Evolutionary conservation across 2,329 filamentous ascomycete genomes (phyloP).

Genomic region (Purpureocillium takamizusanense): DNA sequence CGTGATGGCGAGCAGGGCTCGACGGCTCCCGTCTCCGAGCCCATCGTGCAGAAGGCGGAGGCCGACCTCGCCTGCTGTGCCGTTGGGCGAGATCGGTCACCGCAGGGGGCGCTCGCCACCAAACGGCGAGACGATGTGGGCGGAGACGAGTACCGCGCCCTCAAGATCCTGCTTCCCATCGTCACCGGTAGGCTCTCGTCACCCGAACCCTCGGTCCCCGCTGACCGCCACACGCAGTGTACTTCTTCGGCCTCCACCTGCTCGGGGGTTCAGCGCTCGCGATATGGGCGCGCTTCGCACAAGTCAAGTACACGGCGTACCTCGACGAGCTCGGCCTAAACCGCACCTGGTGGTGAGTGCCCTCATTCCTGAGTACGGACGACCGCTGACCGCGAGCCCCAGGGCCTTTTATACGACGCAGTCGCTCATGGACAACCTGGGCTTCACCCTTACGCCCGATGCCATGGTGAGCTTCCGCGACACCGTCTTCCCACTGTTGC

Average conservation of each 20-base stretch:
- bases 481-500: constrained; percentile 31
- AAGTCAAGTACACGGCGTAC: constrained; percentile 30
- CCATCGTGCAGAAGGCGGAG: constrained; percentile 12
- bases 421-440: constrained; percentile 43
- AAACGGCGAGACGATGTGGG: constrained; percentile 20
- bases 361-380: not conserved
- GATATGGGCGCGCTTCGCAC: constrained; percentile 34
- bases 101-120: too few relatives aligned
- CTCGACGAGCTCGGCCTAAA: constrained; percentile 27
- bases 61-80: constrained; percentile 20
- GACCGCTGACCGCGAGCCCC: not conserved
- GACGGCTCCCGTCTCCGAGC: constrained; percentile 2
- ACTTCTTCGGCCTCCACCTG: constrained; percentile 35
- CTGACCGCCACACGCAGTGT: constrained; percentile 20
- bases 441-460: constrained; percentile 44
- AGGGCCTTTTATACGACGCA: constrained; percentile 41
- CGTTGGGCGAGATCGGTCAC: too few relatives aligned
- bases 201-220: not conserved
- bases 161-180: constrained; percentile 40
- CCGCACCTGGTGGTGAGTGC: constrained; percentile 39
- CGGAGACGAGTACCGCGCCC: constrained; percentile 41
- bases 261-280: constrained; percentile 38
- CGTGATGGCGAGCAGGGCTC: too few relatives aligned
- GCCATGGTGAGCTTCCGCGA: constrained; percentile 41
- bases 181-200: constrained; percentile 21